phyloP scores from a whole-genome alignment of 352 stramenopile species.

The Paralagenidium karlingii region DNA sequence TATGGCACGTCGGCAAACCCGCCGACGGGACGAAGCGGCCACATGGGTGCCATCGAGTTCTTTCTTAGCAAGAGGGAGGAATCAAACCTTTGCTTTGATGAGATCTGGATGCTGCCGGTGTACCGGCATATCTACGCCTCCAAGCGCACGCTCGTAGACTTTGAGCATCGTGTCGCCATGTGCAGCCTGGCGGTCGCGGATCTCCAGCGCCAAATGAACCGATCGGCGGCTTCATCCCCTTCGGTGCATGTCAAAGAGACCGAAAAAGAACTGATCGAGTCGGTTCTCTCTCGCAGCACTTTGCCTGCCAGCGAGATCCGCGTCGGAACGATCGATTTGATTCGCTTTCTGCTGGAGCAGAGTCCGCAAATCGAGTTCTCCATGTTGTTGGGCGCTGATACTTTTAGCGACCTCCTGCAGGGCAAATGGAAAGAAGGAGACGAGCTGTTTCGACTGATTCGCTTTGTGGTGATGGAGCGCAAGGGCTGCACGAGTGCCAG shows the following conservation, averaged over 20 bases:
- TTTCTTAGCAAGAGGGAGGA: slow-evolving; percentile 4
- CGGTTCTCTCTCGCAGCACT: slow-evolving; percentile 6
- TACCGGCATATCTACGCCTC: slow-evolving; percentile 81
- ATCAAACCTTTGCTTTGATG: slow-evolving; percentile 74
- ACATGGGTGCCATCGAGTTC: slow-evolving; percentile 71
- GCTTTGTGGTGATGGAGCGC: slow-evolving; percentile 60
- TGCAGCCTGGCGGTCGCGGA: slow-evolving; percentile 37
- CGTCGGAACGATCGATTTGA: slow-evolving; percentile 67
- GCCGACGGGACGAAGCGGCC: slow-evolving; percentile 42
- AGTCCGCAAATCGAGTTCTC: slow-evolving; percentile 44
- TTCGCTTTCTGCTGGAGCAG: slow-evolving; percentile 28
- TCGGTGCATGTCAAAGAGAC: slow-evolving; percentile 35
- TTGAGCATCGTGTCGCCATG: slow-evolving; percentile 63
- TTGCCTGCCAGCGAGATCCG: slow-evolving; percentile 15
- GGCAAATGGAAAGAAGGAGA: slow-evolving; percentile 83
- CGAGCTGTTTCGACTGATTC: slow-evolving; percentile 47
- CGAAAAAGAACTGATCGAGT: slow-evolving; percentile 60
- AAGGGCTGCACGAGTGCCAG: slow-evolving; percentile 30
- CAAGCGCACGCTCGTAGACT: slow-evolving; percentile 64
- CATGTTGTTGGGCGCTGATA: slow-evolving; percentile 72
- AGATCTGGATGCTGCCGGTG: slow-evolving; percentile 84
- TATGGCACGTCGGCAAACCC: slow-evolving; percentile 82
- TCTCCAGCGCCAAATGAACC: slow-evolving; percentile 6
- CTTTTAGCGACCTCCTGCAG: slow-evolving; percentile 61
- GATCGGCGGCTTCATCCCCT: background rate